A percentile compares a stretch with the other conserved stretches of the same genome.
phyloP scores from a whole-genome alignment of 305 asterid species.

The Fraxinus angustifolia region DNA sequence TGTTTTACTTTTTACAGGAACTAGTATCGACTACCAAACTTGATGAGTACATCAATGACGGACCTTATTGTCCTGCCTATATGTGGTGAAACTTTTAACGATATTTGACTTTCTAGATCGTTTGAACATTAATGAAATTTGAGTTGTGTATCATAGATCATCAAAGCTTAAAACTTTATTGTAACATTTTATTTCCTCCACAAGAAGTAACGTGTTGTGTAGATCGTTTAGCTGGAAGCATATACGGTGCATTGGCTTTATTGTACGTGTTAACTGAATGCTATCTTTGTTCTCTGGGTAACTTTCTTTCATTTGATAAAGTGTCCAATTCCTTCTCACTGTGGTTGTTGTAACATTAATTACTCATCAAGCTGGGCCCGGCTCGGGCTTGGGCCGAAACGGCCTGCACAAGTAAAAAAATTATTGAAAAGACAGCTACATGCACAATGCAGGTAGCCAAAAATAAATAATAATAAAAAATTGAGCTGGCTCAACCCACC shows the following conservation, averaged over 20 bases:
- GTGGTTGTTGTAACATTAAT: background rate
- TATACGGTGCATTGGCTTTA: conserved; percentile 2
- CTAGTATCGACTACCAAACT: conserved; percentile 39
- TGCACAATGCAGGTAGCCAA: too few species aligned
- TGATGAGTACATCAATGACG: conserved; percentile 40
- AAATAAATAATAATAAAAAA: too few species aligned
- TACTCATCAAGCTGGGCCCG: background rate
- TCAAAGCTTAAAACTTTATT: conserved; percentile 25
- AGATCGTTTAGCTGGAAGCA: conserved; percentile 5
- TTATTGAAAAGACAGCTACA: background rate
- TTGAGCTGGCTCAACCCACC: too few species aligned
- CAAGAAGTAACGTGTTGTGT: conserved; percentile 1
- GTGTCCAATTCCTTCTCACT: background rate
- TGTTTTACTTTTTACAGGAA: conserved; percentile 32
- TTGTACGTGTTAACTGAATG: conserved; percentile 5
- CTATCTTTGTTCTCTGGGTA: background rate
- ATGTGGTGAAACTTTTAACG: conserved; percentile 47
- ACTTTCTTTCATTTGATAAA: background rate
- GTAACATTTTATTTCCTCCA: background rate
- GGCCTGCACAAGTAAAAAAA: too few species aligned
- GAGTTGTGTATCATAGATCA: conserved; percentile 9
- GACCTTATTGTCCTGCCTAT: conserved; percentile 47
- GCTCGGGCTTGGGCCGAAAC: too few species aligned
- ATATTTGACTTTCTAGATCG: conserved; percentile 48
- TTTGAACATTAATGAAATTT: conserved; percentile 34